phyloP scores from a whole-genome alignment of 495 filamentous ascomycete genomes.

The Emericellopsis terricola region DNA sequence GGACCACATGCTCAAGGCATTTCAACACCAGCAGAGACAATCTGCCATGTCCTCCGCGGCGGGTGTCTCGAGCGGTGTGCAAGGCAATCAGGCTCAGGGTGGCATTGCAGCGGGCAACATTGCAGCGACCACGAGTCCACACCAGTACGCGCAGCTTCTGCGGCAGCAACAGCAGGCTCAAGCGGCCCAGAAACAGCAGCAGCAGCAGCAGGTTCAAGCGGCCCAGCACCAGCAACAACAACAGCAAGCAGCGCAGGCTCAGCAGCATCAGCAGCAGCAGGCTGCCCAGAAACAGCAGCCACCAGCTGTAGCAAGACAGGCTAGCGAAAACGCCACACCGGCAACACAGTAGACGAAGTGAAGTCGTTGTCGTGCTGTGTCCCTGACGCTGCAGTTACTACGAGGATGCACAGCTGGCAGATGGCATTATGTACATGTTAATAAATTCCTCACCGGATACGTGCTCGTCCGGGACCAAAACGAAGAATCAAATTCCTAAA shows the following conservation, averaged over 20 bases:
- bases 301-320: constrained; percentile 9
- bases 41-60: constrained; percentile 49
- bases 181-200: constrained; percentile 7
- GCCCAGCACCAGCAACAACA: constrained; percentile 5
- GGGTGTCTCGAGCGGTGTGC: no score
- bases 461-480: no score
- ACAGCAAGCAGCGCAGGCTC: constrained; percentile 6
- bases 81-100: constrained; percentile 10
- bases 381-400: no score
- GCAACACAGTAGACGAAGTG: not conserved
- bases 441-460: no score
- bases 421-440: not conserved
- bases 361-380: not conserved
- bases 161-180: constrained; percentile 44
- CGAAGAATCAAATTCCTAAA: no score
- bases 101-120: constrained; percentile 12
- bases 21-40: constrained; percentile 11
- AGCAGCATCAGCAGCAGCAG: constrained; percentile 5
- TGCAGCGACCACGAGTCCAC: constrained; percentile 27
- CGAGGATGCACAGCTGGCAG: no score
- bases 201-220: constrained; percentile 3
- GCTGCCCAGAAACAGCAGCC: no score
- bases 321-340: constrained; percentile 5
- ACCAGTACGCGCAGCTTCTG: constrained; percentile 58
- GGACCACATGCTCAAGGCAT: constrained; percentile 27